Conservation (phyloP, 768 basidiomycete genomes). For the Phanerochaete carnosa region DNA sequence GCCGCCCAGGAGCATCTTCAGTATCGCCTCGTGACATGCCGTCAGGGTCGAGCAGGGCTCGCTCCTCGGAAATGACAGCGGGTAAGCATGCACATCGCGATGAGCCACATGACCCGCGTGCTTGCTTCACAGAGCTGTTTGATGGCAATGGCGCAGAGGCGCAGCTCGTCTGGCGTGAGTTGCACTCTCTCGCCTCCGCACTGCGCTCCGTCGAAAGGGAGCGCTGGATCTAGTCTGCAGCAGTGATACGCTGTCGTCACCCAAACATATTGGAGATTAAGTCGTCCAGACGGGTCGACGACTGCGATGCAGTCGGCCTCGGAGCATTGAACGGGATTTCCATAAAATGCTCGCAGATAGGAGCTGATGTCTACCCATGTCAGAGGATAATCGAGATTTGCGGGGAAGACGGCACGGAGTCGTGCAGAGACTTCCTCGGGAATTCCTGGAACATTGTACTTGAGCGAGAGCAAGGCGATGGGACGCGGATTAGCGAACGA, state of each 20-base stretch:
- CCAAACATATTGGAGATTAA: not conserved
- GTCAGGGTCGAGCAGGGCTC: not conserved
- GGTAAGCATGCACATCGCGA: not conserved
- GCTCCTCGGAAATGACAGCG: not conserved
- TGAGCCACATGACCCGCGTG: not conserved
- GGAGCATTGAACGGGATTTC: not conserved
- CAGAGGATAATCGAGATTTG: not conserved
- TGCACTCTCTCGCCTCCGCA: not conserved
- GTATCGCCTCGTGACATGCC: not conserved
- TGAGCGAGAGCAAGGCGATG: not conserved
- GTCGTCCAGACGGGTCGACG: not conserved
- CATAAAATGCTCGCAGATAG: not conserved
- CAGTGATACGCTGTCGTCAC: not conserved
- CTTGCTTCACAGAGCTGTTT: not conserved
- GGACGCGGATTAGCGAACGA: not conserved
- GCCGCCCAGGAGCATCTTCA: not conserved
- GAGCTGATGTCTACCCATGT: not conserved
- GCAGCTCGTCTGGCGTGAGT: not conserved
- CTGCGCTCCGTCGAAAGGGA: not conserved
- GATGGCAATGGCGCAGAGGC: not conserved
- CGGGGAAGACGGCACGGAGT: not conserved
- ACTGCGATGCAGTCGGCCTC: not conserved
- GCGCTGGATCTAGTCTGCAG: not conserved
- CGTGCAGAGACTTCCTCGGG: not conserved
- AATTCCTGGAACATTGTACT: not conserved